phyloP scores from a whole-genome alignment of 352 stramenopile genomes.

The Pythium scleroteichum region DNA sequence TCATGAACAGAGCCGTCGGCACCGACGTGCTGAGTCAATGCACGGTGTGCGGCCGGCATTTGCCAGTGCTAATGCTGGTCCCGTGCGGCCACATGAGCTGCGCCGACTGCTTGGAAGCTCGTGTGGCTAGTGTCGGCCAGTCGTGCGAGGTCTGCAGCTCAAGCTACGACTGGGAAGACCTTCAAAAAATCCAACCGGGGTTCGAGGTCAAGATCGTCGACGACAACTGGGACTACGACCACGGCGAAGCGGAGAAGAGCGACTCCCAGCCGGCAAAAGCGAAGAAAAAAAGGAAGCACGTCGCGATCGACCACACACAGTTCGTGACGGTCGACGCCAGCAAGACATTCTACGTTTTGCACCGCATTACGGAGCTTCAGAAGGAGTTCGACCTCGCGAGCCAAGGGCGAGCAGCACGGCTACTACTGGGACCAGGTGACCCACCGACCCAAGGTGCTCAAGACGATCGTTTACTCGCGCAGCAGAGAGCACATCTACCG shows the following conservation, averaged over 20 bases:
- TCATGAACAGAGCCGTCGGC: slow-evolving; percentile 50
- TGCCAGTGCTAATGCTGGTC: slow-evolving; percentile 90
- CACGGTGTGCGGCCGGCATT: slow-evolving; percentile 72
- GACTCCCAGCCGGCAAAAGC: too few relatives aligned
- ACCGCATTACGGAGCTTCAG: slow-evolving; percentile 57
- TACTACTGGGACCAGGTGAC: neutral
- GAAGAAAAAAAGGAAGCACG: slow-evolving; percentile 11
- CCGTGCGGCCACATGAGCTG: slow-evolving; percentile 92
- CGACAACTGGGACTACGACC: slow-evolving; percentile 30
- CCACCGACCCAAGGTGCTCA: slow-evolving; percentile 37
- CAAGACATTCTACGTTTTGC: slow-evolving; percentile 74
- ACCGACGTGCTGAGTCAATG: slow-evolving; percentile 62
- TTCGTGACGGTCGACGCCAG: slow-evolving; percentile 56
- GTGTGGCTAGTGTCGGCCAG: slow-evolving; percentile 47
- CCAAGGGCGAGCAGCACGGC: neutral
- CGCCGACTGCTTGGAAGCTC: slow-evolving; percentile 90
- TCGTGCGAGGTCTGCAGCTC: slow-evolving; percentile 56
- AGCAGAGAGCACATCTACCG: slow-evolving; percentile 82
- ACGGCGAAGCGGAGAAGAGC: neutral
- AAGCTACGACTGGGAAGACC: slow-evolving; percentile 83
- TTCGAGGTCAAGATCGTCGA: slow-evolving; percentile 63
- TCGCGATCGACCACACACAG: slow-evolving; percentile 31
- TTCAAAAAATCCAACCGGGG: slow-evolving; percentile 86
- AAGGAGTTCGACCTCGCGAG: slow-evolving; percentile 35
- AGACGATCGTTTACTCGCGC: slow-evolving; percentile 84